These are phyloP conservation scores for Neopestalotiopsis sp. DNA, from an alignment of 2,329 filamentous ascomycete genomes.

Conservation along the genomic window DNA sequence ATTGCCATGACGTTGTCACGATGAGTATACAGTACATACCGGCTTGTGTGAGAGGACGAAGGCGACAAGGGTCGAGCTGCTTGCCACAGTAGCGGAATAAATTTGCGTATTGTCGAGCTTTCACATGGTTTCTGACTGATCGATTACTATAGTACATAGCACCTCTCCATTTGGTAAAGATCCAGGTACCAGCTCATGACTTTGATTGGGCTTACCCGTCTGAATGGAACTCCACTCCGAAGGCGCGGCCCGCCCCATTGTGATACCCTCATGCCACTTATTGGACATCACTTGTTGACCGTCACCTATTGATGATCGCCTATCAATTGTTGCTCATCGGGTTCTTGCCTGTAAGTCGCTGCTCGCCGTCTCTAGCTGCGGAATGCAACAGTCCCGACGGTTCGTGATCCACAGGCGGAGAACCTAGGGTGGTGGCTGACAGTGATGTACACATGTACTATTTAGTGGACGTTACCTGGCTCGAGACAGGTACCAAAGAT, in stretches of 20 bases:
- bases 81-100: background rate
- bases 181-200: background rate
- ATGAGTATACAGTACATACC: conserved; percentile 4
- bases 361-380: conserved; percentile 1
- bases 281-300: background rate
- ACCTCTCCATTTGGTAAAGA: background rate
- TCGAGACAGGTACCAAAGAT: background rate
- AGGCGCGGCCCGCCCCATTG: background rate
- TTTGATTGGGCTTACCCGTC: background rate
- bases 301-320: background rate
- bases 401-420: conserved; percentile 6
- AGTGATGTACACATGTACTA: background rate
- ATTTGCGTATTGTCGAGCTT: background rate
- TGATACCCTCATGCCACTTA: background rate
- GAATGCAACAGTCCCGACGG: background rate
- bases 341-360: background rate
- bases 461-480: background rate
- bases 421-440: background rate
- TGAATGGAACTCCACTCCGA: background rate
- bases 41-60: background rate
- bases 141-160: background rate
- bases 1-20: background rate
- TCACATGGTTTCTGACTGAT: background rate
- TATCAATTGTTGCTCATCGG: background rate
- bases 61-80: background rate